phyloP scores from a whole-genome alignment of 139 green algal genomes.

The Edaphochlamys debaryana region DNA sequence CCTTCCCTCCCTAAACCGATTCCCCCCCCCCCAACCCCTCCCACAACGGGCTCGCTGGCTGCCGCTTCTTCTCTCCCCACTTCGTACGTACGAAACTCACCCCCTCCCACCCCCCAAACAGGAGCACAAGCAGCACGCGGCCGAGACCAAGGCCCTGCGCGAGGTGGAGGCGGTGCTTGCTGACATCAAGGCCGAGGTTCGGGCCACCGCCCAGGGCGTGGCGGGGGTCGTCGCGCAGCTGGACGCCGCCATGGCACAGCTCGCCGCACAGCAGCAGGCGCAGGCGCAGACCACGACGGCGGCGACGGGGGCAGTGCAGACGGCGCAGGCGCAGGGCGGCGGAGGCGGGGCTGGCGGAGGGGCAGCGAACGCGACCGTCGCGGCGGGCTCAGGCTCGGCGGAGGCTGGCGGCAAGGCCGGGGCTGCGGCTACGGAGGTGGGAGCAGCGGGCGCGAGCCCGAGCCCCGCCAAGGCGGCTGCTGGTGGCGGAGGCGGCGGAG shows the following conservation, averaged over 20 bases:
- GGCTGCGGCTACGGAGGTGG: not conserved
- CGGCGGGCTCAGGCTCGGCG: not conserved
- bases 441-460: constrained; percentile 3
- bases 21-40: too few relatives aligned
- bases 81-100: too few relatives aligned
- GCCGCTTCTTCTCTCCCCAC: too few relatives aligned
- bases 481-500: not conserved
- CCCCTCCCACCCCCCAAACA: too few relatives aligned
- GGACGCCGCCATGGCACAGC: constrained; percentile 37
- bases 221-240: constrained; percentile 48
- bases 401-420: not conserved
- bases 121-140: constrained; percentile 49
- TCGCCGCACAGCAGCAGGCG: not conserved
- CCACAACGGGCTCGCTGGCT: too few relatives aligned
- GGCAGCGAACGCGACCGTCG: not conserved
- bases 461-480: too few relatives aligned
- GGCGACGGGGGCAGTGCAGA: too few relatives aligned
- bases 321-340: too few relatives aligned
- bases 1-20: too few relatives aligned
- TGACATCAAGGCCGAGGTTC: constrained; percentile 23
- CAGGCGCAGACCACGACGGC: not conserved
- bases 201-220: constrained; percentile 34
- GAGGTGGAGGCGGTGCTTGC: constrained; percentile 38
- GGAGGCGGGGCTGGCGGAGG: not conserved
- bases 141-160: constrained; percentile 54